Evolutionary conservation across 2,329 filamentous ascomycete genomes (phyloP), one percentile per base, ranked within the genome.

Genomic region (Fusarium pseudonygamai): DNA sequence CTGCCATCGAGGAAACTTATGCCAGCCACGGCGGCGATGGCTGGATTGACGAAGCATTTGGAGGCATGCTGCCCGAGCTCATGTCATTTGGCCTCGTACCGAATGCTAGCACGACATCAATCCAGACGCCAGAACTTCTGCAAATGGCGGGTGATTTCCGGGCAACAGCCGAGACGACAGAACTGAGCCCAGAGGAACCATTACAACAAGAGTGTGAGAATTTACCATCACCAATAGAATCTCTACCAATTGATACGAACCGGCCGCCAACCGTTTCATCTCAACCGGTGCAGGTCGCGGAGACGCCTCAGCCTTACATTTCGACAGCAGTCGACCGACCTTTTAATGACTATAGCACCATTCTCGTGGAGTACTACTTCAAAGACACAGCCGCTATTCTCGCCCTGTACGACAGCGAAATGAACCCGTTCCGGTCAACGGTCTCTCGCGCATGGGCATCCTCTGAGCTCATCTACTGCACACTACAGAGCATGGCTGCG

Each of bases 1-100:
- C 16, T 2, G 13, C 6, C 0, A 3, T 3, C 0, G n/a, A 22
- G 0, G n/a, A 0, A 8, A 22, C 8, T 5, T 11, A 20, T 22
- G 18, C 49, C 0, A 22, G 13, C 32, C 18, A 22, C 13, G 32
- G 16, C 3, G 49, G 5, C 1, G 1, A 36, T 22, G 18, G 10
- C 13, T 52, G 49, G 34, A 28, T 37, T 5, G 50, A 55, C 4
- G 24, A n/a, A 55, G 34, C 9, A 5, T 55, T 55, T 28, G 34
- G 24, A 9, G 18, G 16, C 3, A 28, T 55, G 0, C 13, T 55
- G 50, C 34, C 50, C 1, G 34, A 55, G 1, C 24, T 39, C 24
- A 10, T 55, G 20, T n/a, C 34, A 13, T 39, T 39, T 10, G 14
- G 7, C 5, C 24, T 37, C 24, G 14, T 39, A 16, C 11, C 10